These are phyloP conservation scores for Betula pendula DNA, from an alignment of 306 rosid genomes.

Conservation along the genomic window DNA sequence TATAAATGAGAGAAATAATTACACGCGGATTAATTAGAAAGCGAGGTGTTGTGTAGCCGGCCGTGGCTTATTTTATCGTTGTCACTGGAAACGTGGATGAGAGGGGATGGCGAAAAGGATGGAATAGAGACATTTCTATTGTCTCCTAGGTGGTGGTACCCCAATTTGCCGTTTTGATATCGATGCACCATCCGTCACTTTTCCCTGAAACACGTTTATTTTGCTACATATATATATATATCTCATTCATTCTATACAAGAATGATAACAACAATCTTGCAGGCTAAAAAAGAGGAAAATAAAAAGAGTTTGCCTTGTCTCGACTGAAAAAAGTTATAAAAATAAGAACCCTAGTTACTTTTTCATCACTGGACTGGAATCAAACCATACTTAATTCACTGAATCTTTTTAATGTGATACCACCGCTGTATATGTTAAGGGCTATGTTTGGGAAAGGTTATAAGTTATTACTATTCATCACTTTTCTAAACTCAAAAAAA, in stretches of 20 bases:
- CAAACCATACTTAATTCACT: too few relatives aligned
- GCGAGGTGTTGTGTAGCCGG: neutral
- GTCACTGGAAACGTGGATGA: conserved; percentile 32
- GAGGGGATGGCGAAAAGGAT: conserved; percentile 20
- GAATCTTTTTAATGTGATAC: too few relatives aligned
- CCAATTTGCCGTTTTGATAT: conserved; percentile 21
- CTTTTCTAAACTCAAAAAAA: too few relatives aligned
- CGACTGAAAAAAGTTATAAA: too few relatives aligned
- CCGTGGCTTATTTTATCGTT: neutral
- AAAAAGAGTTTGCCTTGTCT: neutral
- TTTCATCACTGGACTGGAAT: too few relatives aligned
- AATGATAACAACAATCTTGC: neutral
- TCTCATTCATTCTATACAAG: neutral
- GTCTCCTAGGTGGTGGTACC: conserved; percentile 35
- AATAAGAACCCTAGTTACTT: too few relatives aligned
- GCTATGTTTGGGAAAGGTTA: too few relatives aligned
- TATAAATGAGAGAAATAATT: neutral
- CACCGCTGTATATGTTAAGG: too few relatives aligned
- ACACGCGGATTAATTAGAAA: neutral
- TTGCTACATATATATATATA: neutral
- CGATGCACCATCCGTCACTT: conserved; percentile 23
- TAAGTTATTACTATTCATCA: too few relatives aligned
- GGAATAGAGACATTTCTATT: conserved; percentile 18
- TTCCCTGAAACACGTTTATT: conserved; percentile 2
- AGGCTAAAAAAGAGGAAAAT: neutral